Evolutionary conservation across 2,329 filamentous ascomycete genomes (phyloP).

Genomic region (Trichoderma oligosporum): DNA sequence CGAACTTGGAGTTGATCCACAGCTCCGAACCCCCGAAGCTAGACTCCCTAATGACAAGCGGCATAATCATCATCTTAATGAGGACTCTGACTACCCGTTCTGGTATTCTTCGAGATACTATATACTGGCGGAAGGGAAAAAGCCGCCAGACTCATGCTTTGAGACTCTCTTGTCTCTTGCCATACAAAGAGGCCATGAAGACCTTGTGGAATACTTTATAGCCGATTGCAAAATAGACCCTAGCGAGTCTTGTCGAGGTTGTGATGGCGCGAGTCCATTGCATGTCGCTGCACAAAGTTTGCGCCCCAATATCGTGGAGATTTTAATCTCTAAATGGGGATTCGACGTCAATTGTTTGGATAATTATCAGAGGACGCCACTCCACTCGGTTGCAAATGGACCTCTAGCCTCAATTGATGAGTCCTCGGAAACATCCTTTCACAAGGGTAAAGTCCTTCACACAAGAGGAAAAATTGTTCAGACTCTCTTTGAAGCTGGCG

Average conservation of each 20-base stretch:
- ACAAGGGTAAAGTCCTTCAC: too few species aligned
- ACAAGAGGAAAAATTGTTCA: neutral
- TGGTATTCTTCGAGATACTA: neutral
- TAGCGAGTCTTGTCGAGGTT: neutral
- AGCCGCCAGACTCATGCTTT: neutral
- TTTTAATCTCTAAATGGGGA: neutral
- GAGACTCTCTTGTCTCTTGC: neutral
- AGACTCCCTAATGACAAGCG: neutral
- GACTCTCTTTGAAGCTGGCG: neutral
- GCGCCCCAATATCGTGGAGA: neutral
- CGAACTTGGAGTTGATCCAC: neutral
- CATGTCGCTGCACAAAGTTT: constrained; percentile 11
- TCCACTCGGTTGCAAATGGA: neutral
- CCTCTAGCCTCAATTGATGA: rapidly evolving
- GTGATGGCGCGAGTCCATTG: neutral
- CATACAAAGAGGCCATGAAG: neutral
- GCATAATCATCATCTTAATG: neutral
- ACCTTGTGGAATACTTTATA: neutral
- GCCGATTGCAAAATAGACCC: neutral
- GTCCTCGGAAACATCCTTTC: too few species aligned
- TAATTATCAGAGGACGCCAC: neutral
- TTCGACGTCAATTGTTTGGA: neutral
- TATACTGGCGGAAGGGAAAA: neutral
- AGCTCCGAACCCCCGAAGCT: neutral
- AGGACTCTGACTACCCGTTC: neutral